phyloP scores from a whole-genome alignment of 495 filamentous ascomycete species.

The Penicillium alfredii region DNA sequence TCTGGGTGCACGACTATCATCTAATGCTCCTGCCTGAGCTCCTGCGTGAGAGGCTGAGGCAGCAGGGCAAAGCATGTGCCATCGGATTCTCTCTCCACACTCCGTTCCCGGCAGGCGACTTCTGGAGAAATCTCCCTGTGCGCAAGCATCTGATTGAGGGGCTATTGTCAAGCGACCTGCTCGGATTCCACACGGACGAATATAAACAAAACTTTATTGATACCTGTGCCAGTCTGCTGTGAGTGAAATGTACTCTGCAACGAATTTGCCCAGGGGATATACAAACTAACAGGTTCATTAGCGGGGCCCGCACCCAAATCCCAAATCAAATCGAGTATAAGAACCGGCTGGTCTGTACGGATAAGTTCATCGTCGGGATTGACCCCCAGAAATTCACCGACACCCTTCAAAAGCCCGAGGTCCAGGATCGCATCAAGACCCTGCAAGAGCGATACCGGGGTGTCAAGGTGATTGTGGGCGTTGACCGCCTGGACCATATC shows the following conservation, averaged over 20 bases:
- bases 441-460: conserved; percentile 77
- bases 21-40: conserved; percentile 81
- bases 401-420: conserved; percentile 62
- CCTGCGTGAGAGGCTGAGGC: conserved; percentile 67
- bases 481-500: conserved; percentile 86
- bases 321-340: conserved; percentile 1
- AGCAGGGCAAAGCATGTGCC: conserved; percentile 66
- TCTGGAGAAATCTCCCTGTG: conserved; percentile 81
- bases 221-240: conserved; percentile 75
- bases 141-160: conserved; percentile 70
- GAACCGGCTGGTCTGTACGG: background rate
- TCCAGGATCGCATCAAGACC: conserved; percentile 68
- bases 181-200: conserved; percentile 88
- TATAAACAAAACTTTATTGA: conserved; percentile 83
- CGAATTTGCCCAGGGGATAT: background rate
- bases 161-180: conserved; percentile 72
- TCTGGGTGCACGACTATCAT: conserved; percentile 92
- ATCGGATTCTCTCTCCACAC: conserved; percentile 90
- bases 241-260: conserved; percentile 22
- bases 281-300: background rate
- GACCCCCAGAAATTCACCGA: conserved; percentile 82
- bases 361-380: conserved; percentile 57
- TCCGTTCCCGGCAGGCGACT: conserved; percentile 81
- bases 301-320: background rate
- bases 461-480: conserved; percentile 83